These are phyloP conservation scores for Metarhizium sp. DNA, from an alignment of 2,329 filamentous ascomycete species.

Conservation along the genomic window DNA sequence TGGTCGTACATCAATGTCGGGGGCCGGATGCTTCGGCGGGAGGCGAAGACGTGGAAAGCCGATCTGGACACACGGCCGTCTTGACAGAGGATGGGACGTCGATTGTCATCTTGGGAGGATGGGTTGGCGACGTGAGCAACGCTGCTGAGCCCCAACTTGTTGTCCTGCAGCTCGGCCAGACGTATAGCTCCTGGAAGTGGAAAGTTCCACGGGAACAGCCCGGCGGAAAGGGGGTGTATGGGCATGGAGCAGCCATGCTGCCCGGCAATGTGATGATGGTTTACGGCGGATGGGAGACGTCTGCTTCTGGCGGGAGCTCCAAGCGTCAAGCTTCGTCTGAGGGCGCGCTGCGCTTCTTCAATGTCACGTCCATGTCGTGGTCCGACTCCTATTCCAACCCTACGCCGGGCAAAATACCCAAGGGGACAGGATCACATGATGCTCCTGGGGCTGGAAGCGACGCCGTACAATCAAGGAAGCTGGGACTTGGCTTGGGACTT, in stretches of 20 bases:
- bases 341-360: constrained; percentile 36
- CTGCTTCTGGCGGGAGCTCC: constrained; percentile 12
- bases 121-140: constrained; percentile 73
- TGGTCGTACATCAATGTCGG: constrained; percentile 76
- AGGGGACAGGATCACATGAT: constrained; percentile 3
- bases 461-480: constrained; percentile 14
- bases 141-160: constrained; percentile 76
- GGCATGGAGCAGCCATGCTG: constrained; percentile 53
- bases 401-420: constrained; percentile 3
- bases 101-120: constrained; percentile 79
- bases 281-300: constrained; percentile 51
- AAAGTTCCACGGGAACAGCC: constrained; percentile 46
- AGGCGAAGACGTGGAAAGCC: constrained; percentile 50
- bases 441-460: constrained; percentile 14
- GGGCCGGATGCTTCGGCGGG: constrained; percentile 18
- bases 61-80: constrained; percentile 83
- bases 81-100: constrained; percentile 67
- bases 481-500: constrained; percentile 57
- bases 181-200: constrained; percentile 71
- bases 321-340: constrained; percentile 23
- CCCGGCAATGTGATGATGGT: constrained; percentile 62
- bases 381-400: constrained; percentile 40
- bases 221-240: constrained; percentile 41
- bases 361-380: constrained; percentile 49
- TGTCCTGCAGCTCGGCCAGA: constrained; percentile 64